Percentiles rank a stretch among this genome's conserved stretches.
Conservation (phyloP, 306 rosid genomes). For the Alnus glutinosa region DNA sequence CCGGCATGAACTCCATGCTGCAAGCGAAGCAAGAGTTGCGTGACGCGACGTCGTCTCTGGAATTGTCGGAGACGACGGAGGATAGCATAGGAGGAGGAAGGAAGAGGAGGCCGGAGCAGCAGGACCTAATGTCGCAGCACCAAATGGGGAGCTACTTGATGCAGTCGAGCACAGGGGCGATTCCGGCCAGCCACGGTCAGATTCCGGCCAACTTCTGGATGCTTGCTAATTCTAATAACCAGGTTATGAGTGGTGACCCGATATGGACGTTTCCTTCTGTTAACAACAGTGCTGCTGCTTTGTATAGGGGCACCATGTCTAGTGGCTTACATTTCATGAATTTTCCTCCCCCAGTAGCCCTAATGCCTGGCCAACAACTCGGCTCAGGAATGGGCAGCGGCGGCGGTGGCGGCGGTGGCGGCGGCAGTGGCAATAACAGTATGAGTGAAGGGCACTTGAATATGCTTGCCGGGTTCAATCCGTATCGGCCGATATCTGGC, state of each 20-base stretch:
- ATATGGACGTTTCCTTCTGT: constrained; percentile 87
- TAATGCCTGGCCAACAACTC: constrained; percentile 72
- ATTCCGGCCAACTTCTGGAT: constrained; percentile 86
- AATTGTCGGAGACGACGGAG: constrained; percentile 56
- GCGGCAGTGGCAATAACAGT: constrained; percentile 10
- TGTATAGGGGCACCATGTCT: constrained; percentile 70
- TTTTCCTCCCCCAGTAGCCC: constrained; percentile 68
- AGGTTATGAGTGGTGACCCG: constrained; percentile 86
- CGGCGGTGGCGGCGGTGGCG: constrained; percentile 2
- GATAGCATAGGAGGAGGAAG: constrained; percentile 66
- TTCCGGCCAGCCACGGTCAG: constrained; percentile 69
- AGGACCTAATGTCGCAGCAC: constrained; percentile 54
- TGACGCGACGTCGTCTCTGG: constrained; percentile 54
- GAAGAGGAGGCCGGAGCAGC: constrained; percentile 57
- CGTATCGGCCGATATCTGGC: constrained; percentile 51
- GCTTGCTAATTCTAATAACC: constrained; percentile 71
- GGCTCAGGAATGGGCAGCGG: constrained; percentile 31
- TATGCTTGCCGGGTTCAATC: constrained; percentile 71
- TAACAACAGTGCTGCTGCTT: constrained; percentile 45
- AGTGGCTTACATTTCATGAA: constrained; percentile 95
- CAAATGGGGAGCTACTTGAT: constrained; percentile 70
- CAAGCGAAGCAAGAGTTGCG: constrained; percentile 78
- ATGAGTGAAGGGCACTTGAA: constrained; percentile 61
- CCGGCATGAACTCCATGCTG: constrained; percentile 37
- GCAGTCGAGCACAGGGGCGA: constrained; percentile 60